phyloP scores from a whole-genome alignment of 108 stramenopile genomes.

The Bacterosira constricta region DNA sequence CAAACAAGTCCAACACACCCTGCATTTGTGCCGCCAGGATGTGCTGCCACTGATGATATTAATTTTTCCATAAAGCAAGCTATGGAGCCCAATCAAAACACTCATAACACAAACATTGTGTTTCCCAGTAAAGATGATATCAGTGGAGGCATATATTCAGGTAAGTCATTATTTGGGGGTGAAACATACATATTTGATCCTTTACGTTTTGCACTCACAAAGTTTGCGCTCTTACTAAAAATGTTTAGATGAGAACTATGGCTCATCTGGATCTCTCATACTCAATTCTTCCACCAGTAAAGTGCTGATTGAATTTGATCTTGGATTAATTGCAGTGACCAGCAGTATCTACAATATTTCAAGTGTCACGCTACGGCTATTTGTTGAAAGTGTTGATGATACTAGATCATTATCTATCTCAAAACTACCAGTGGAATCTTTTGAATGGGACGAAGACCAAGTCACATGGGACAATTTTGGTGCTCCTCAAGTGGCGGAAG shows the following conservation, averaged over 20 bases:
- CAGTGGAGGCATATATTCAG: neutral
- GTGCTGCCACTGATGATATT: neutral
- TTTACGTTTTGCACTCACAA: neutral
- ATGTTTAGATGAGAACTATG: neutral
- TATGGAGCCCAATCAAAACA: neutral
- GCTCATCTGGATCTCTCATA: neutral
- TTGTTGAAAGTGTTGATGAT: slow-evolving; percentile 6
- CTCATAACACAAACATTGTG: neutral
- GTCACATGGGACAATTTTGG: slow-evolving; percentile 18
- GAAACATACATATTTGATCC: neutral
- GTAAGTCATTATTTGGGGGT: neutral
- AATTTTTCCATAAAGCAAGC: neutral
- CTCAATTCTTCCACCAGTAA: neutral
- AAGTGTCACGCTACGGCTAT: neutral
- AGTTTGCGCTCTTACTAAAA: neutral
- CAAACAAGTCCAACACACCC: neutral
- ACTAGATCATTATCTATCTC: slow-evolving; percentile 9
- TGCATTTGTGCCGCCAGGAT: neutral
- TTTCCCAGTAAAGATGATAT: neutral
- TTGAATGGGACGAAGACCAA: slow-evolving; percentile 12
- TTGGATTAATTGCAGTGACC: neutral
- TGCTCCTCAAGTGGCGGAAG: neutral
- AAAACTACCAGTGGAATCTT: neutral
- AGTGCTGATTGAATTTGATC: slow-evolving; percentile 22
- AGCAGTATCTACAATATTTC: neutral